Percentiles rank a stretch among this genome's conserved stretches.
Evolutionary conservation across 2,329 filamentous ascomycete species (phyloP).

Genomic region (Metarhizium album): DNA sequence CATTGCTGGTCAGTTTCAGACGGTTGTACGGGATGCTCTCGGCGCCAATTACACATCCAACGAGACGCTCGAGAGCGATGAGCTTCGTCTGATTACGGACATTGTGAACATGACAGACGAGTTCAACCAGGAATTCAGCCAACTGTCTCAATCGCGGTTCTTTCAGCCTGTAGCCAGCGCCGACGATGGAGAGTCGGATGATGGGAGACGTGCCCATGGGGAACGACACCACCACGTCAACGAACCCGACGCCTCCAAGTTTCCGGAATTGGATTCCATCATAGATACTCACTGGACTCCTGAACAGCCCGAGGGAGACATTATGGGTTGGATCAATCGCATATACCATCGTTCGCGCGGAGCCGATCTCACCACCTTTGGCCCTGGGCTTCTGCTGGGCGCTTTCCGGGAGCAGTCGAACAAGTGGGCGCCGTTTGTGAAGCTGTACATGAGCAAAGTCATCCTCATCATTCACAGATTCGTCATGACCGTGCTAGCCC

Average conservation of each 20-base stretch:
- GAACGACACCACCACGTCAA: no score
- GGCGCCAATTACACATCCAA: slow-evolving; percentile 1
- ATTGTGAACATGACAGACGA: slow-evolving; percentile 1
- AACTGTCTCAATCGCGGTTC: neutral
- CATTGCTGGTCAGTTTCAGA: slow-evolving; percentile 1
- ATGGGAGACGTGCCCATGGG: no score
- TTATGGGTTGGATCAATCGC: slow-evolving; percentile 15
- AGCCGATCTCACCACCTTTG: slow-evolving; percentile 16
- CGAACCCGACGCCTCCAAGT: neutral
- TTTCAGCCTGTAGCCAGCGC: no score
- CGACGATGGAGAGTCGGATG: no score
- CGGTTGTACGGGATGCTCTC: neutral
- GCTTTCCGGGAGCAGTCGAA: slow-evolving; percentile 42
- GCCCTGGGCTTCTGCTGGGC: slow-evolving; percentile 27
- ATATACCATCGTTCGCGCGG: slow-evolving; percentile 6
- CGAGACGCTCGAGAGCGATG: neutral
- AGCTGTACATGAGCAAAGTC: slow-evolving; percentile 38
- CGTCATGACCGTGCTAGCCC: slow-evolving; percentile 30
- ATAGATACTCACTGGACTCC: neutral
- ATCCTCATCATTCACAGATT: slow-evolving; percentile 43
- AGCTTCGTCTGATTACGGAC: neutral
- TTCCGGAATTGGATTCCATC: slow-evolving; percentile 5
- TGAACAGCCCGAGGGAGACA: neutral
- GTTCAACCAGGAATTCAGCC: neutral
- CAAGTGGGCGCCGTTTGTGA: slow-evolving; percentile 40